These are phyloP conservation scores for Ustilago tritici DNA, from an alignment of 1,284 basidiomycete genomes.

Conservation along the genomic window DNA sequence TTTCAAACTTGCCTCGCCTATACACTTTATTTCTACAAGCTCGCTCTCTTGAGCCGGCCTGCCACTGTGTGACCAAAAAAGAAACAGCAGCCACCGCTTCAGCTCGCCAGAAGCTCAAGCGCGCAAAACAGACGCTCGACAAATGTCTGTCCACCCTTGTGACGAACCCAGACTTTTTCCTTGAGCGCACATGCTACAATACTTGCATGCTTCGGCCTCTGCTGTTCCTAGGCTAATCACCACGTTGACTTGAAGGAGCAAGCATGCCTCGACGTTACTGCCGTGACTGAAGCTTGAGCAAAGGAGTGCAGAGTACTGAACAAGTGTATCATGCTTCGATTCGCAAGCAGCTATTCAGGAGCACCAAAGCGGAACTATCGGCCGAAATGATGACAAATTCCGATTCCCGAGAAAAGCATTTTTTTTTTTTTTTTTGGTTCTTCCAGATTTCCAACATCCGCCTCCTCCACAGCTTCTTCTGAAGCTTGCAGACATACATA, in stretches of 20 bases:
- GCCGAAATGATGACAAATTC: background rate
- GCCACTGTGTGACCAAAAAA: background rate
- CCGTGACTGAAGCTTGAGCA: background rate
- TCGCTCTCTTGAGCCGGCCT: background rate
- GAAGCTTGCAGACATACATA: too few species aligned
- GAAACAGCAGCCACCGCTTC: background rate
- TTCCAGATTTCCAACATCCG: slow-evolving; percentile 14
- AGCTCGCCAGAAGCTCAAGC: background rate
- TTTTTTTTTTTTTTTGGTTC: slow-evolving; percentile 27
- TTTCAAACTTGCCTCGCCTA: slow-evolving; percentile 3
- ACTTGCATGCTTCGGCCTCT: slow-evolving; percentile 3
- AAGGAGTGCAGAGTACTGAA: background rate
- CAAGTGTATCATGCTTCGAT: background rate
- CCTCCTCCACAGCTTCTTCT: background rate
- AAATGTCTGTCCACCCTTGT: background rate
- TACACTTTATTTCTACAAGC: background rate
- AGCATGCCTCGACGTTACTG: background rate
- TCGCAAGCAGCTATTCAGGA: background rate
- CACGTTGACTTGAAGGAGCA: slow-evolving; percentile 21
- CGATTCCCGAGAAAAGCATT: slow-evolving; percentile 28
- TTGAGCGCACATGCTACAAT: background rate
- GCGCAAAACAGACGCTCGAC: background rate
- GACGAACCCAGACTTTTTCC: background rate
- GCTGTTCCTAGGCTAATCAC: slow-evolving; percentile 38
- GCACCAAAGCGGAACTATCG: background rate